Conservation (phyloP, 805 yeast genomes). For the Cyberlindnera galapagoensis region DNA sequence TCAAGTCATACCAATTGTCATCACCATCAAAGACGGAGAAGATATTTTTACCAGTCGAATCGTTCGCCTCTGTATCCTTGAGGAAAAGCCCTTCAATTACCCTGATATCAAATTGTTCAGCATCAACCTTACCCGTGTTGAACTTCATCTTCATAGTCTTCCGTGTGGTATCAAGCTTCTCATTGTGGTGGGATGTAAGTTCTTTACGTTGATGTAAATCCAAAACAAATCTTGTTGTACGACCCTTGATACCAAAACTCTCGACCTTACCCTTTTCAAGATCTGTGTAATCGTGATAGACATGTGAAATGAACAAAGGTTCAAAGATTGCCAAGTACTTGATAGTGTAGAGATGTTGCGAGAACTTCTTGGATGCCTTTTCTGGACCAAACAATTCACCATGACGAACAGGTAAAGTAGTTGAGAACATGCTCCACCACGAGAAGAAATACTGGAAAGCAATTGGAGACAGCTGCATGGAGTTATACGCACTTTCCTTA, state of each 20-base stretch:
- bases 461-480: constrained; percentile 71
- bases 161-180: constrained; percentile 40
- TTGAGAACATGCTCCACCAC: constrained; percentile 88
- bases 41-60: constrained; percentile 11
- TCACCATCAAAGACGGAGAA: constrained; percentile 47
- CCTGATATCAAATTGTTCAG: constrained; percentile 54
- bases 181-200: constrained; percentile 35
- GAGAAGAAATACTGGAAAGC: constrained; percentile 59
- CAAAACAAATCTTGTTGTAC: constrained; percentile 46
- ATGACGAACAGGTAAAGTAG: constrained; percentile 70
- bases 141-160: constrained; percentile 51
- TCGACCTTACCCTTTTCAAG: constrained; percentile 35
- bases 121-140: constrained; percentile 56
- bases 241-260: constrained; percentile 65
- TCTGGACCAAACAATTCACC: constrained; percentile 64
- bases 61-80: constrained; percentile 14
- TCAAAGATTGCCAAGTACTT: constrained; percentile 70
- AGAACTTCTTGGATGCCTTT: constrained; percentile 57
- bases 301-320: constrained; percentile 71
- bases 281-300: constrained; percentile 48
- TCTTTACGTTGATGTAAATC: constrained; percentile 65
- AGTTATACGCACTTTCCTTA: constrained; percentile 45
- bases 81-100: constrained; percentile 43
- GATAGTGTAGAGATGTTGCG: constrained; percentile 67
- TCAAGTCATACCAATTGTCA: constrained; percentile 51